Evolutionary conservation across 345 rosid species (phyloP), one percentile per base, ranked within the genome.

Genomic region (Hibiscus syriacus): DNA sequence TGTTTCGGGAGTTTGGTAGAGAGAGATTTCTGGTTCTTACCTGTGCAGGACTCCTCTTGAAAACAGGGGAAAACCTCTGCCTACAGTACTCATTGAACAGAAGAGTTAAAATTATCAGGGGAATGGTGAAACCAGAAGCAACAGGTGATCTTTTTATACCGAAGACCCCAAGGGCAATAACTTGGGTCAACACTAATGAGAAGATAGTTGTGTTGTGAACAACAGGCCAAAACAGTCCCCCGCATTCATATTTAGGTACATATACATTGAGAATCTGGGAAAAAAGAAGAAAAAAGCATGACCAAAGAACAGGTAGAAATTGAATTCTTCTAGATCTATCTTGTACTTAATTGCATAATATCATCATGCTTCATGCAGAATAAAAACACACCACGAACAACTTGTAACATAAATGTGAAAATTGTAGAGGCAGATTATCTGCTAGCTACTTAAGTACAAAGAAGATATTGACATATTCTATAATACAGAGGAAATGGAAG

Each of bases 161-260:
- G 64, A 94, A 94, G 70, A 94, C 87, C n/a, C 95, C 97, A 36
- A 94, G 78, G 52, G 97, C 96, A 62, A 86, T 94, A 39, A 89
- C 55, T 79, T 94, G 99, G 0, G 87, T 83, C 81, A 94, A 80
- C 69, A 91, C 87, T 74, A 91, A 73, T 9, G 97, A 87, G 78
- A 89, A 89, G 80, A 94, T 83, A 34, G 87, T 85, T 16, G 96
- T 84, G 80, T 84, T 94, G 78, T 94, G 96, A 45, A 79, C 85
- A 29, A 92, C 61, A 45, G 97, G 97, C 99, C 99, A 91, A 64
- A 81, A 87, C 32, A 64, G 86, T 64, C 99, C 99, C 60, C 96
- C 87, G 27, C 87, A 83, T 80, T 94, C 92, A 63, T 91, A 91
- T 66, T 78, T 89, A 50, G 79, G 36, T 8, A 81, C 55, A 52